Percentiles rank a stretch among this genome's conserved stretches.
Evolutionary conservation across 257 asterid species (phyloP).

Genomic region (Gentiana straminea): DNA sequence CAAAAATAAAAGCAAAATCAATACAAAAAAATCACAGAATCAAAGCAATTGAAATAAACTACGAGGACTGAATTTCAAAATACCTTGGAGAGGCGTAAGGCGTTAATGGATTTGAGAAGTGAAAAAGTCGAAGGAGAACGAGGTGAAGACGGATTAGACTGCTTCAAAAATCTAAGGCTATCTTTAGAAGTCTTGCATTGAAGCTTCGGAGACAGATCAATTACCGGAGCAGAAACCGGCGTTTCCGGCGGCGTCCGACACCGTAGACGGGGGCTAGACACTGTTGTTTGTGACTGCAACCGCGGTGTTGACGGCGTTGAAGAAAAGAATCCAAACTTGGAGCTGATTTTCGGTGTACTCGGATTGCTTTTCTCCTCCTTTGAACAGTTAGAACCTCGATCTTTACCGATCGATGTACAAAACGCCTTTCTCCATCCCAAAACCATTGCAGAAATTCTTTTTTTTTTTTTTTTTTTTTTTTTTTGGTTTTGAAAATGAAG

Average conservation of each 20-base stretch:
- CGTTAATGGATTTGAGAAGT: conserved; percentile 42
- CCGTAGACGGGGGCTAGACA: conserved; percentile 38
- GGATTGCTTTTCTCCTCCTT: conserved; percentile 30
- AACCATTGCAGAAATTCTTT: conserved; percentile 34
- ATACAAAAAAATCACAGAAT: conserved; percentile 11
- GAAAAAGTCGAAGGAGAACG: conserved; percentile 85
- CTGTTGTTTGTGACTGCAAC: conserved; percentile 31
- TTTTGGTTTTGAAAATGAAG: neutral
- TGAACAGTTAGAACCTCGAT: conserved; percentile 21
- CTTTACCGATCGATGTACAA: conserved; percentile 78
- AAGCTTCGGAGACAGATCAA: conserved; percentile 38
- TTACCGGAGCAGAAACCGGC: neutral
- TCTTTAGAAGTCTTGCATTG: conserved; percentile 48
- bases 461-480: neutral
- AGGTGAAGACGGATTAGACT: conserved; percentile 83
- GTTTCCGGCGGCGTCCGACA: conserved; percentile 25
- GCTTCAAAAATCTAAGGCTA: conserved; percentile 52
- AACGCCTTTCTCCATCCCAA: conserved; percentile 93
- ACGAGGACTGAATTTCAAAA: neutral
- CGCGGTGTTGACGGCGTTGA: conserved; percentile 96
- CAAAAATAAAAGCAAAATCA: conserved; percentile 6
- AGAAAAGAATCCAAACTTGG: conserved; percentile 52
- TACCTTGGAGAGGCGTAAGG: conserved; percentile 60
- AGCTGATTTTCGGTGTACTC: conserved; percentile 24
- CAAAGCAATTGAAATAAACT: neutral